Base-by-base conservation (phyloP, 768 basidiomycete species). In the Rhizopogon rudus region DNA sequence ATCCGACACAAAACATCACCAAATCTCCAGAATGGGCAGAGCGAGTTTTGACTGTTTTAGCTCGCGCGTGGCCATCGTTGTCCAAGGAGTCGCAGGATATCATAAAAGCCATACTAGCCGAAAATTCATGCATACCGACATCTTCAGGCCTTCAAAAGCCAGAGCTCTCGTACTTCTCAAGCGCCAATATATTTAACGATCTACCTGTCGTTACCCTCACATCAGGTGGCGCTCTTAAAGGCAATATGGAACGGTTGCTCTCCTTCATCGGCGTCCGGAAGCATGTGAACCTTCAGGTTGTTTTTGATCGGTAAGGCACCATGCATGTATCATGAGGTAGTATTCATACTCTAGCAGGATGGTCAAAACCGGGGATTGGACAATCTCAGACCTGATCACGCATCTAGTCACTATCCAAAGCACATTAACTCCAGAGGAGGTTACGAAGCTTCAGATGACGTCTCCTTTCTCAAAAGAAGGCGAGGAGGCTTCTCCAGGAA, bases 311-410 rank as follows among this genome's bases (percentile, higher is more conserved):
- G 86, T 90, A 52, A 48, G 75, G 60, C 2, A 9, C 41, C 9
- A 37, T 7, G 6, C 8, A 37, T 37, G 16, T 49, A 49, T 25
- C 22, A 25, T 5, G 5, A 12, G 16, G 9, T 44, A n/a, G 6
- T 28, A 31, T 20, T 37, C 25, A 44, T 17, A 17, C 40, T 51
- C 40, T 28, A 41, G 4, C 57, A 92, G 91, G 67, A 90, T 92
- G 88, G 82, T 92, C 60, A 89, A 87, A 67, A 91, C 89, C 44
- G 92, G 93, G 29, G 87, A 91, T 60, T 95, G 93, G 94, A 89
- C 87, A 1, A 84, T 88, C 50, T 79, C 84, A 10, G 91, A 97
- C 57, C 77, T 99, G 14, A 81, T 87, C 51, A 88, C 86, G 64
- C 97, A 99, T 67, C 80, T 99, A 10, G 88, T 91, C 39, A 86